Base-by-base conservation (phyloP, 1,284 basidiomycete species). In the Microbotryomycetes sp. region DNA sequence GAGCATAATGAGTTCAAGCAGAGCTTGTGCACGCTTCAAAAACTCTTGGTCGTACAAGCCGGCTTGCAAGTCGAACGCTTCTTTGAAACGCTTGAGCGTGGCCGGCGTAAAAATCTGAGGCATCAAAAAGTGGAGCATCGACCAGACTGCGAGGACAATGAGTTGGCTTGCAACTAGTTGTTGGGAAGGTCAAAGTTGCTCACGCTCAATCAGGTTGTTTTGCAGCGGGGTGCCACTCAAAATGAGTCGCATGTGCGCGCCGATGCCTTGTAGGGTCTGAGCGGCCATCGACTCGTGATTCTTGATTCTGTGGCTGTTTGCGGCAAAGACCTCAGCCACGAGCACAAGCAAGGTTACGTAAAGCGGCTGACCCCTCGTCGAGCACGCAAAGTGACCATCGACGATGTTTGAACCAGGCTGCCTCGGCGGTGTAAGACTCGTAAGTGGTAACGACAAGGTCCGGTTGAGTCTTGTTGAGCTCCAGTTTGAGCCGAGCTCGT, bases 191-290 rank as follows among this genome's bases (percentile, higher is more conserved):
- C 83, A 73, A 15, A 83, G 27, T 50, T 41, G 68, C 83, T 81
- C 82, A 11, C 85, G 74, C 68, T 85, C 83, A n/a, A 78, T 70
- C 9, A 85, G 72, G 62, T 85, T 82, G 65, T 85, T 85, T 64
- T 85, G 83, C 0, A 85, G 77, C 0, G 83, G 84, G 0, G 83
- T 85, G 3, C 83, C 83, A 0, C 82, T 84, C 41, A 85, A 74
- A 59, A 85, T 79, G 27, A 85, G 71, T 52, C 83, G 77, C 71
- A 79, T 79, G 51, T 80, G 62, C 9, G 80, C 77, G n/a, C 81
- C 78, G 16, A 83, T 58, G 27, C 78, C 76, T 54, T 80, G 78
- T 3, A 83, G 65, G 56, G 79, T 79, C 41, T 71, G 60, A 0
- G 81, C 70, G 5, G 82, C 56, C 6, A 77, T 75, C 6, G 81